phyloP scores from a whole-genome alignment of 2,329 filamentous ascomycete genomes.

The Talaromyces pinophilus region DNA sequence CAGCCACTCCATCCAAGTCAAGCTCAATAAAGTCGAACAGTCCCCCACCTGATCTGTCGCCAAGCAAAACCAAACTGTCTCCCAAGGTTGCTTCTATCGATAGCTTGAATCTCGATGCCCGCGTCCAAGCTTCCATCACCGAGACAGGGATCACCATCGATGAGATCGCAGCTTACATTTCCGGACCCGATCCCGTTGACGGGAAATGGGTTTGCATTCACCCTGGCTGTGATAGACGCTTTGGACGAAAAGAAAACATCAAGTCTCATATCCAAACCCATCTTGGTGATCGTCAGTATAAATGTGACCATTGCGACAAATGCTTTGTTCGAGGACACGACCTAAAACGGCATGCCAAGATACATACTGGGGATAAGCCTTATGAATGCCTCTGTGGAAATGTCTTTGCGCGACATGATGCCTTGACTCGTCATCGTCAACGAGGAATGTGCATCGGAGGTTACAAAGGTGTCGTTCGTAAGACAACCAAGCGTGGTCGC shows the following conservation, averaged over 20 bases:
- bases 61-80: conserved; percentile 42
- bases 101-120: conserved; percentile 54
- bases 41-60: conserved; percentile 29
- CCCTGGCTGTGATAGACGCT: conserved; percentile 79
- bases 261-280: conserved; percentile 98
- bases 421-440: conserved; percentile 88
- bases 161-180: conserved; percentile 75
- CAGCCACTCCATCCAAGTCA: conserved; percentile 30
- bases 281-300: conserved; percentile 91
- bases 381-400: conserved; percentile 94
- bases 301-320: conserved; percentile 89
- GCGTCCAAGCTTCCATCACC: conserved; percentile 63
- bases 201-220: conserved; percentile 79
- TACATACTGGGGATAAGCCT: conserved; percentile 93
- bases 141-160: conserved; percentile 86
- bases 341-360: conserved; percentile 94
- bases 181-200: conserved; percentile 69
- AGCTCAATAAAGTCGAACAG: conserved; percentile 28
- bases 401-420: conserved; percentile 92
- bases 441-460: conserved; percentile 95
- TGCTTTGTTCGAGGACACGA: conserved; percentile 97
- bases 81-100: conserved; percentile 49
- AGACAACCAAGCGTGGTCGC: conserved; percentile 66
- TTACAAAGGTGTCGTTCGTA: conserved; percentile 76
- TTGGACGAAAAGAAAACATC: conserved; percentile 98